Percentiles rank a stretch among this genome's conserved stretches.
Evolutionary conservation across 225 moss, liverwort and hornwort species (phyloP).

Genomic region (Rhytidiadelphus loreus): DNA sequence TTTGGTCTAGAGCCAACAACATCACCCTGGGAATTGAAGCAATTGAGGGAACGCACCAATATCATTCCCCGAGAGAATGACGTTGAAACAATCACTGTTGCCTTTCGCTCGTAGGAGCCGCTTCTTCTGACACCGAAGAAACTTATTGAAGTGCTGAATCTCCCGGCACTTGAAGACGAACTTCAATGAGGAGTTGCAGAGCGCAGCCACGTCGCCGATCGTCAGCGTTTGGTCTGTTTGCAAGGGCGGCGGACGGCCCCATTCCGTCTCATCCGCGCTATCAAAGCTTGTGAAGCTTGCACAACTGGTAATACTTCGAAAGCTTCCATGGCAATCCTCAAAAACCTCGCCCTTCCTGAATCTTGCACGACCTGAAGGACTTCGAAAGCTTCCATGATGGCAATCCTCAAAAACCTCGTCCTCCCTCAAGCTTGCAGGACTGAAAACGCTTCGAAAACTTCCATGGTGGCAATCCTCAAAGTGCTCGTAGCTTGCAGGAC

Average conservation of each 20-base stretch:
- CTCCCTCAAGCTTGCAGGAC: background rate
- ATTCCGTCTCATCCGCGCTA: conserved; percentile 14
- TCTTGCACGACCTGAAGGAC: background rate
- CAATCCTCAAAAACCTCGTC: background rate
- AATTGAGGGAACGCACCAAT: conserved; percentile 10
- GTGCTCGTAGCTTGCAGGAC: background rate
- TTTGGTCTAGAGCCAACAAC: background rate
- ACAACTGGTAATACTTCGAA: conserved; percentile 6
- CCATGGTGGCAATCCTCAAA: background rate
- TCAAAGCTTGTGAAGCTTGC: conserved; percentile 7
- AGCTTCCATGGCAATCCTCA: conserved; percentile 35
- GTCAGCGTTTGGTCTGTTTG: conserved; percentile 18
- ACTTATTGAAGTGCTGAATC: conserved; percentile 40
- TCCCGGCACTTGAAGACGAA: conserved; percentile 49
- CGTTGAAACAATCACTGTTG: conserved; percentile 11
- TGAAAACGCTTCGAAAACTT: background rate
- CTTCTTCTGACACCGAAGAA: conserved; percentile 20
- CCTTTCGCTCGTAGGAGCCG: conserved; percentile 4
- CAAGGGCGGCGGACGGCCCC: conserved; percentile 10
- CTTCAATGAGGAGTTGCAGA: conserved; percentile 44
- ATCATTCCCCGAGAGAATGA: conserved; percentile 34
- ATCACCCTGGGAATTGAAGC: background rate
- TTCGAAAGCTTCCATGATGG: background rate
- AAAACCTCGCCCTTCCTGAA: background rate
- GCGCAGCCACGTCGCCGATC: conserved; percentile 37